These are phyloP conservation scores for Didymella sp. DNA, from an alignment of 2,329 filamentous ascomycete genomes.

Conservation along the genomic window DNA sequence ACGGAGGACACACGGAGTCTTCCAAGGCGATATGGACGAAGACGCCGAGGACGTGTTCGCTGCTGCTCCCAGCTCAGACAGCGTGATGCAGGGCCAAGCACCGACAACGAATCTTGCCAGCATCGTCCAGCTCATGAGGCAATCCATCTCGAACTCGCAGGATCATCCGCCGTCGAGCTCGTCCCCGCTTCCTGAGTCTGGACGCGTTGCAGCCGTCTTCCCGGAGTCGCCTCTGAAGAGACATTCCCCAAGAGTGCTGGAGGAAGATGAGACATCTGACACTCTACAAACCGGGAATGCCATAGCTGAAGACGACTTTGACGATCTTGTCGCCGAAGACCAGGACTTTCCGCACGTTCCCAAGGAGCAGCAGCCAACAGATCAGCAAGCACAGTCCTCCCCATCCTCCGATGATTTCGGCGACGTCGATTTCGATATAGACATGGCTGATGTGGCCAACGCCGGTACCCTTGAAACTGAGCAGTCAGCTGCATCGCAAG, in stretches of 20 bases:
- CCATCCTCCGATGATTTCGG: slow-evolving; percentile 48
- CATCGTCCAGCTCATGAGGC: slow-evolving; percentile 55
- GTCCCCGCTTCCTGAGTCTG: slow-evolving; percentile 53
- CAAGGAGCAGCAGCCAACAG: slow-evolving; percentile 10
- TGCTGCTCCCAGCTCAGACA: slow-evolving; percentile 43
- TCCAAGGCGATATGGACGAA: slow-evolving; percentile 38
- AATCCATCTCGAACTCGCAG: slow-evolving; percentile 49
- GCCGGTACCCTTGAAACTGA: slow-evolving; percentile 30
- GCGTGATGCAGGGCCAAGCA: slow-evolving; percentile 34
- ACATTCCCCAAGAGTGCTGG: slow-evolving; percentile 19
- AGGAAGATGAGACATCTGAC: slow-evolving; percentile 15
- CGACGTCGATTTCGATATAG: slow-evolving; percentile 45
- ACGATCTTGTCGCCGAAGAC: slow-evolving; percentile 1
- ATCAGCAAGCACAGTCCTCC: slow-evolving; percentile 20
- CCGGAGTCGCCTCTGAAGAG: slow-evolving; percentile 43
- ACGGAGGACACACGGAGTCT: slow-evolving; percentile 46
- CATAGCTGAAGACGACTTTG: slow-evolving; percentile 6
- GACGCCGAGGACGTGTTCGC: slow-evolving; percentile 38
- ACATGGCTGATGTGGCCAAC: slow-evolving; percentile 40
- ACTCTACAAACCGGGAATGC: slow-evolving; percentile 15
- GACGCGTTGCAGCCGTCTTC: slow-evolving; percentile 25
- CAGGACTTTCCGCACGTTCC: background rate
- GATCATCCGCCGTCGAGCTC: slow-evolving; percentile 55
- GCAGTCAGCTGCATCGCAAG: slow-evolving; percentile 14
- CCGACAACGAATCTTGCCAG: slow-evolving; percentile 40